Conservation (phyloP, 2,329 filamentous ascomycete species). For the Cercospora canescens region DNA sequence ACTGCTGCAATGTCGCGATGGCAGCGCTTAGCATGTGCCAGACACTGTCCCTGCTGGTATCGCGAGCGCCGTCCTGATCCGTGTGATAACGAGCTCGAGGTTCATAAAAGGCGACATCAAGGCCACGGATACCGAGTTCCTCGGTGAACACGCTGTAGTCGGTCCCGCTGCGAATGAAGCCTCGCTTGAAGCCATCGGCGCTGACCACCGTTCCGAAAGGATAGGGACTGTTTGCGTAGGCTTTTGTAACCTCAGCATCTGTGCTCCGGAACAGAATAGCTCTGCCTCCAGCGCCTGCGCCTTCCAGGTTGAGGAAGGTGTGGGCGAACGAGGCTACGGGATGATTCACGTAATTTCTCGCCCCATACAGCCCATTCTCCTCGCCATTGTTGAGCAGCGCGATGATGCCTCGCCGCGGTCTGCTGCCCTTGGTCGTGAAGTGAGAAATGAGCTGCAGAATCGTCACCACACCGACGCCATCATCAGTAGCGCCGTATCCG, state of each 20-base stretch:
- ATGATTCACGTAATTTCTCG: conserved; percentile 79
- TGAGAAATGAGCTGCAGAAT: conserved; percentile 83
- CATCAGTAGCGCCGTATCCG: conserved; percentile 89
- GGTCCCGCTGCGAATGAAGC: conserved; percentile 79
- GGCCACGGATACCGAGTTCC: conserved; percentile 74
- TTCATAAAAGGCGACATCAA: conserved; percentile 87
- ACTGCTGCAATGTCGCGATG: conserved; percentile 68
- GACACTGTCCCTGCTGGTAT: conserved; percentile 69
- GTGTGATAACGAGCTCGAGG: conserved; percentile 90
- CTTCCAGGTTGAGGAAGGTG: conserved; percentile 92
- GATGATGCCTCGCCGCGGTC: conserved; percentile 77
- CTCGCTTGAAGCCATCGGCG: conserved; percentile 78
- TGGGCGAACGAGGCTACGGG: conserved; percentile 77
- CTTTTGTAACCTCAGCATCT: conserved; percentile 79
- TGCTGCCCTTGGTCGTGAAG: conserved; percentile 69
- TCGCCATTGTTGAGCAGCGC: conserved; percentile 93
- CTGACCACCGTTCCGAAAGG: conserved; percentile 84
- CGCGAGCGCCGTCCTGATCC: conserved; percentile 77
- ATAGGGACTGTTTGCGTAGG: conserved; percentile 69
- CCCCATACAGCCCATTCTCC: conserved; percentile 88
- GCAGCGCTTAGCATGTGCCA: conserved; percentile 96
- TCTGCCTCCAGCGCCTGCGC: conserved; percentile 86
- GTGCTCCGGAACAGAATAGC: conserved; percentile 86
- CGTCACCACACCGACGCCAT: conserved; percentile 86
- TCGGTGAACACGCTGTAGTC: conserved; percentile 84